Base-by-base conservation (phyloP, 2,329 filamentous ascomycete species). In the Penicillium sclerotiorum region DNA sequence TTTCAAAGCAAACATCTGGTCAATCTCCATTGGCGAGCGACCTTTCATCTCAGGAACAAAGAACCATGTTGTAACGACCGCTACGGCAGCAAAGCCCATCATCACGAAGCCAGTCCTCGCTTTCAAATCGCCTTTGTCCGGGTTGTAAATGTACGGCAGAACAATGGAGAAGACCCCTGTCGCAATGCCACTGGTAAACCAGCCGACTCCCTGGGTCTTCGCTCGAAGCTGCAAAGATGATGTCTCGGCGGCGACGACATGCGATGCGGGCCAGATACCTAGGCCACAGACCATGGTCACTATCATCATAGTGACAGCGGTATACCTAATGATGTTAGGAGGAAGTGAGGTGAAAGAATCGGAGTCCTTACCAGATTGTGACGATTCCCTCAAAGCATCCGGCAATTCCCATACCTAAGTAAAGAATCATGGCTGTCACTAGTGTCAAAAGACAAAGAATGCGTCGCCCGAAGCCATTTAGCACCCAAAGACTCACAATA, bases 21-120 rank as follows among this genome's bases (percentile, higher is more conserved):
- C 77, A 49, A 81, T 76, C 55, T 80, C 76, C 40, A 68, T 69
- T 1, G 74, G 64, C 2, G 64, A 76, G 20, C 77, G 62, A 3
- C 74, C 77, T 61, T 76, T 77, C 64, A 79, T 80, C 58, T 83
- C 80, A 0, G 80, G 80, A 0, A 82, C 66, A 27, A 66, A 67
- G 7, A 75, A 65, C 63, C 70, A 83, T 0, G 73, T 70, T 1
- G 74, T 22, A 3, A 70, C 15, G 8, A 55, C 28, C 1, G 47
- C 56, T 12, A 57, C 35, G 4, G 48, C 44, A 4, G 56, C 52
- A 20, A 60, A 56, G 15, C 50, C 54, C 5, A 52, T 50, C 52
- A 60, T 57, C 2, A 59, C 54, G 12, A 60, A 60, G 3, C 56
- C 58, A 2, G 52, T 60, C 32, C 56, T 57, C 3, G 54, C 58